These are phyloP conservation scores for Talinum fruticosum DNA, from an alignment of 148 eudicot species.

Conservation along the genomic window DNA sequence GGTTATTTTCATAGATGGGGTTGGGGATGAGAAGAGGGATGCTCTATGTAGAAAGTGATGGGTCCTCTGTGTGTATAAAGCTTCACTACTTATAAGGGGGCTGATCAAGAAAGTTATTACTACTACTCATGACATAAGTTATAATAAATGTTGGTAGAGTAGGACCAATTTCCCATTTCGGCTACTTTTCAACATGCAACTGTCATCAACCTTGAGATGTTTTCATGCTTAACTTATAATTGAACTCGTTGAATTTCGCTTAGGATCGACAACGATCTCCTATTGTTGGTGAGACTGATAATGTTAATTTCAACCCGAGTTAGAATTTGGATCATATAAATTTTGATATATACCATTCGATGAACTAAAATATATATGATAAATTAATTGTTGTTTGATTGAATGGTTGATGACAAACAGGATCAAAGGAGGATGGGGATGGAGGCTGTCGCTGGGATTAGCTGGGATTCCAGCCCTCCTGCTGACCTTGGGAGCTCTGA, in stretches of 20 bases:
- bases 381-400: neutral
- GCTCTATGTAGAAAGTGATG: neutral
- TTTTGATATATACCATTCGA: no score
- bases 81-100: no score
- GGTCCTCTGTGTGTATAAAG: neutral
- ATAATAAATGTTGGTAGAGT: neutral
- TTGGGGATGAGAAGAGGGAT: neutral
- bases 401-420: slow-evolving; percentile 26
- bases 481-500: slow-evolving; percentile 63
- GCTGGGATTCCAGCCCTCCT: slow-evolving; percentile 79
- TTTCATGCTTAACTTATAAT: no score
- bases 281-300: no score
- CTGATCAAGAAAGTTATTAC: no score
- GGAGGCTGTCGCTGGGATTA: slow-evolving; percentile 82
- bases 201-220: neutral
- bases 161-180: neutral
- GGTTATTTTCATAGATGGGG: neutral
- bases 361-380: no score
- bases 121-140: no score
- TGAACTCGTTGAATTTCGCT: no score
- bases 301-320: no score
- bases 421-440: slow-evolving; percentile 86
- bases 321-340: no score
- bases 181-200: neutral
- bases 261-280: no score